These are phyloP conservation scores for Holtermanniella nyarrowii DNA, from an alignment of 768 basidiomycete species.

Conservation along the genomic window DNA sequence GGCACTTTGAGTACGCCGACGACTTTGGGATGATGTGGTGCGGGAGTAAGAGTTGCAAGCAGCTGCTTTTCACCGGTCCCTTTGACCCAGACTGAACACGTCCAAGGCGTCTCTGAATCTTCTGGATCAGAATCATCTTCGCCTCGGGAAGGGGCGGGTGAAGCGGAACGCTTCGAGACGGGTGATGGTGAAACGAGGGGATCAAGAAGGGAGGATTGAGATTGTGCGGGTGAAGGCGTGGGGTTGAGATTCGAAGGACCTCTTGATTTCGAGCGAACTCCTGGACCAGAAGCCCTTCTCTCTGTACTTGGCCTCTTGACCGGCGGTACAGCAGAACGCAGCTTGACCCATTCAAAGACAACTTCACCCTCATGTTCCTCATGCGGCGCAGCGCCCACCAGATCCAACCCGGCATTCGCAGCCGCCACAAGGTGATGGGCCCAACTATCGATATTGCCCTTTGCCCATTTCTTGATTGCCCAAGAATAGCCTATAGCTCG, in stretches of 20 bases:
- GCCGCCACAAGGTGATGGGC: constrained; percentile 22
- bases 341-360: constrained; percentile 39
- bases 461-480: constrained; percentile 35
- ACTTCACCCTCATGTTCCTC: constrained; percentile 30
- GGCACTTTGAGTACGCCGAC: constrained; percentile 85
- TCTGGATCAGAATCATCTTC: constrained; percentile 86
- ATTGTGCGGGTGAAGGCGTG: background rate
- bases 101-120: constrained; percentile 94
- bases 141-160: constrained; percentile 16
- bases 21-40: constrained; percentile 92
- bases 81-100: constrained; percentile 49
- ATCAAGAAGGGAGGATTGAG: background rate
- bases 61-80: constrained; percentile 43
- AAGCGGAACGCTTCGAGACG: background rate
- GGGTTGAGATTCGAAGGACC: background rate
- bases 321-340: background rate
- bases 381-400: constrained; percentile 9
- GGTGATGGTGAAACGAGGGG: background rate
- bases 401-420: constrained; percentile 21
- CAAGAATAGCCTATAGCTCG: constrained; percentile 36
- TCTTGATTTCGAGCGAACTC: background rate
- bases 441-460: constrained; percentile 32
- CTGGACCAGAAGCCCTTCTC: background rate
- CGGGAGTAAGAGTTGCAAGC: constrained; percentile 76
- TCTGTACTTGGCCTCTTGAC: no score